Conservation (phyloP, 176 grass and related monocot genomes). For the Triticum turgidum region DNA sequence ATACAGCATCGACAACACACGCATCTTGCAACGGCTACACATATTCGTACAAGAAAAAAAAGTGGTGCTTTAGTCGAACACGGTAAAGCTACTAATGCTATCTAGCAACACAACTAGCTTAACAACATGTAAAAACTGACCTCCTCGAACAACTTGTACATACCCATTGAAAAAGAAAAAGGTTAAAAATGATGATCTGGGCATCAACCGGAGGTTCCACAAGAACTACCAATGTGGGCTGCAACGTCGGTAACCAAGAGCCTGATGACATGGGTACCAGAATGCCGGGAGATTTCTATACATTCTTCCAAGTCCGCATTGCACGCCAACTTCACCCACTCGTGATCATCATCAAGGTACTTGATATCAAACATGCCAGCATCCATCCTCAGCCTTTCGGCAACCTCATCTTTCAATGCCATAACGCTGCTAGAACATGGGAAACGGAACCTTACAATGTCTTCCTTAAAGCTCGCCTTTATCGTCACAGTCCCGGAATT, state of each 20-base stretch:
- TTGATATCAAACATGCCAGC: slow-evolving; percentile 85
- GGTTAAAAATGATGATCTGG: background rate
- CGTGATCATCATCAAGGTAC: slow-evolving; percentile 92
- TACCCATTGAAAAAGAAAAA: background rate
- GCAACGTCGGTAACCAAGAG: slow-evolving; percentile 56
- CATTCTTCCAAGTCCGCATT: slow-evolving; percentile 92
- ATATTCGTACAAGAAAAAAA: slow-evolving; percentile 31
- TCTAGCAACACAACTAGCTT: slow-evolving; percentile 40
- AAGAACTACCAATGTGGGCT: slow-evolving; percentile 67
- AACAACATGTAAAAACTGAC: slow-evolving; percentile 22
- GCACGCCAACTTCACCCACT: slow-evolving; percentile 86
- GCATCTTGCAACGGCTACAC: slow-evolving; percentile 22
- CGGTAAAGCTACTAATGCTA: slow-evolving; percentile 45
- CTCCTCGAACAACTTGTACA: slow-evolving; percentile 17
- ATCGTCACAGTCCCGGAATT: slow-evolving; percentile 67
- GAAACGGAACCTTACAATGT: slow-evolving; percentile 87
- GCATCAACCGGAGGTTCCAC: slow-evolving; percentile 71
- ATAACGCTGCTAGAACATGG: slow-evolving; percentile 43
- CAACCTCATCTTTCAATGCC: slow-evolving; percentile 63
- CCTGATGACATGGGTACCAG: slow-evolving; percentile 70
- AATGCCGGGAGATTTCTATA: slow-evolving; percentile 68
- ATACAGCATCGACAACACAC: slow-evolving; percentile 46
- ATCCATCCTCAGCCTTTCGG: slow-evolving; percentile 70
- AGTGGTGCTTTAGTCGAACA: slow-evolving; percentile 25
- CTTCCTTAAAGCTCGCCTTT: slow-evolving; percentile 88